These are phyloP conservation scores for Trichoderma simmonsii DNA, from an alignment of 2,329 filamentous ascomycete species.

Conservation along the genomic window DNA sequence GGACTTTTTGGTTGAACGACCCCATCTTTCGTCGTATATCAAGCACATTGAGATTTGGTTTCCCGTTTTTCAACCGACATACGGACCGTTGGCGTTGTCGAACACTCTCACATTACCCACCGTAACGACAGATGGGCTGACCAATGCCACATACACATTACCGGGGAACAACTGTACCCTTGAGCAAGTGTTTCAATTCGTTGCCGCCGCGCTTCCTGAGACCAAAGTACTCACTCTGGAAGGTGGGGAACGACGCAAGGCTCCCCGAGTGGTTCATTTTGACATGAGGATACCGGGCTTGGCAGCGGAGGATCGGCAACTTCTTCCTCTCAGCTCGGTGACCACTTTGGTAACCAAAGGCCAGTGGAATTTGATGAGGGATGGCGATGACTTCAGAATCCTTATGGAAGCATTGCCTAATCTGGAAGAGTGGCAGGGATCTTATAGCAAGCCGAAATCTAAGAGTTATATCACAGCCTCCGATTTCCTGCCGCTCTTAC, in stretches of 20 bases:
- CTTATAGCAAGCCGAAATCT: conserved; percentile 68
- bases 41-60: conserved; percentile 77
- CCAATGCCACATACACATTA: conserved; percentile 56
- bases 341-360: conserved; percentile 69
- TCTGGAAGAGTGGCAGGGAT: conserved; percentile 60
- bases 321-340: conserved; percentile 53
- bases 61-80: conserved; percentile 64
- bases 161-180: conserved; percentile 66
- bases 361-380: conserved; percentile 73
- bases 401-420: conserved; percentile 63
- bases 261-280: conserved; percentile 57
- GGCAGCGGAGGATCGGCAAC: conserved; percentile 29
- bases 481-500: conserved; percentile 56
- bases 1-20: conserved; percentile 56
- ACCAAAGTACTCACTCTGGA: conserved; percentile 68
- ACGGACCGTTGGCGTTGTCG: conserved; percentile 41
- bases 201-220: conserved; percentile 56
- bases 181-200: conserved; percentile 65
- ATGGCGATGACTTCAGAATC: conserved; percentile 58
- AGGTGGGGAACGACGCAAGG: conserved; percentile 73
- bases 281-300: conserved; percentile 23
- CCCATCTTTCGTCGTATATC: conserved; percentile 61
- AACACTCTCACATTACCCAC: conserved; percentile 48
- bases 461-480: conserved; percentile 71
- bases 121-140: conserved; percentile 53